Conservation (phyloP, 2,329 filamentous ascomycete species). For the Arthrobotrys conoides region DNA sequence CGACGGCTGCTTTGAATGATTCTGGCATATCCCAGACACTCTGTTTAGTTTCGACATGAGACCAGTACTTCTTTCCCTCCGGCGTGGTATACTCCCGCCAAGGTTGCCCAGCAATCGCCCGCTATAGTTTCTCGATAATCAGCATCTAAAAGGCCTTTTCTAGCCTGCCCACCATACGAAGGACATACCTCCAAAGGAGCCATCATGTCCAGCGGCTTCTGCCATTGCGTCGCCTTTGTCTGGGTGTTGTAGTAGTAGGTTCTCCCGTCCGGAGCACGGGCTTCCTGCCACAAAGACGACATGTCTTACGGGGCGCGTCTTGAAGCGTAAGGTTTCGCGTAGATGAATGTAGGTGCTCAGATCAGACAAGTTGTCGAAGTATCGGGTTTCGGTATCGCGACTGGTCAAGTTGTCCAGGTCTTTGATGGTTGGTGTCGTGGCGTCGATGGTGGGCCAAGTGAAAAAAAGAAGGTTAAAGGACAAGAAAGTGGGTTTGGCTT, state of each 20-base stretch:
- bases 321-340: slow-evolving; percentile 37
- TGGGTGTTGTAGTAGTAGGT: slow-evolving; percentile 90
- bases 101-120: slow-evolving; percentile 82
- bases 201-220: slow-evolving; percentile 92
- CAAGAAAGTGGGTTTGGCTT: slow-evolving; percentile 36
- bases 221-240: slow-evolving; percentile 93
- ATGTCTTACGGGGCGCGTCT: slow-evolving; percentile 64
- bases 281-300: slow-evolving; percentile 81
- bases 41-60: slow-evolving; percentile 89
- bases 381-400: slow-evolving; percentile 30
- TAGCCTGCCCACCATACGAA: slow-evolving; percentile 20
- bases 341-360: slow-evolving; percentile 7
- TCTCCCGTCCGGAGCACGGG: slow-evolving; percentile 83
- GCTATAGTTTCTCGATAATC: slow-evolving; percentile 70
- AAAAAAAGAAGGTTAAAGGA: slow-evolving; percentile 49
- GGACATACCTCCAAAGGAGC: slow-evolving; percentile 79
- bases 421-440: slow-evolving; percentile 27
- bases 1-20: slow-evolving; percentile 81
- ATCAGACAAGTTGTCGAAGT: not conserved
- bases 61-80: slow-evolving; percentile 93
- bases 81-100: slow-evolving; percentile 94
- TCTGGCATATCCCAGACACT: slow-evolving; percentile 97
- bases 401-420: not conserved
- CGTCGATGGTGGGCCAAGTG: slow-evolving; percentile 24
- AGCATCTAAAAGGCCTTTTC: slow-evolving; percentile 12